These are phyloP conservation scores for Lomentospora prolificans DNA, from an alignment of 2,329 filamentous ascomycete genomes.

Conservation along the genomic window DNA sequence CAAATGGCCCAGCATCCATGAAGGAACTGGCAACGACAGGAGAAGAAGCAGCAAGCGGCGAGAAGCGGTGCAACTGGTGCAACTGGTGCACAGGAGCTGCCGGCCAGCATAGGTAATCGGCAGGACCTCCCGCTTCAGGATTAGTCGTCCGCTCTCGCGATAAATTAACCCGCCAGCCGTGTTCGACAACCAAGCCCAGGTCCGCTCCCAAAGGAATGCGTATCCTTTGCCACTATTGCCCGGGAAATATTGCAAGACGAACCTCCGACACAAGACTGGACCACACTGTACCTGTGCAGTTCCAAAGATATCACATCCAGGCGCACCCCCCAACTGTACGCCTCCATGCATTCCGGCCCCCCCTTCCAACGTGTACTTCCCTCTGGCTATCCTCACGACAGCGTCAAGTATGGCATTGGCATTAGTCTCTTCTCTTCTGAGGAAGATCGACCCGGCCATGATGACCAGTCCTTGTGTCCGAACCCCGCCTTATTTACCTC, in stretches of 20 bases:
- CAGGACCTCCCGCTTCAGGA: slow-evolving; percentile 5
- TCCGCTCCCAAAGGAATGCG: not conserved
- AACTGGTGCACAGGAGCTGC: not conserved
- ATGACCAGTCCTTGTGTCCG: not conserved
- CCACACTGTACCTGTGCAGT: not conserved
- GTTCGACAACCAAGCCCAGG: not conserved
- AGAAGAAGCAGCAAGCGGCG: not conserved
- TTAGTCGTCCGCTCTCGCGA: not conserved
- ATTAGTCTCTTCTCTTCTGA: not conserved
- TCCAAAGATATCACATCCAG: not conserved
- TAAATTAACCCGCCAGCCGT: not conserved
- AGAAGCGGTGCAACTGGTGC: not conserved
- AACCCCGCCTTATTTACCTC: not conserved
- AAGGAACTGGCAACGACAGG: not conserved
- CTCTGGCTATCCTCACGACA: not conserved
- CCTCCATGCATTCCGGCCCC: not conserved
- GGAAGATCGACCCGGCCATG: not conserved
- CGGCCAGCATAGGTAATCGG: not conserved
- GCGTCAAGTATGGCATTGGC: not conserved
- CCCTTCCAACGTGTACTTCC: not conserved
- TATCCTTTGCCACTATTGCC: not conserved
- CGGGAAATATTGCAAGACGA: not conserved
- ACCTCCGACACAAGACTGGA: not conserved
- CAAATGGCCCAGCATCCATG: not conserved
- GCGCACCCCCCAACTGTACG: not conserved